Conservation (phyloP, 495 filamentous ascomycete species). For the Penicillium robsamsonii region DNA sequence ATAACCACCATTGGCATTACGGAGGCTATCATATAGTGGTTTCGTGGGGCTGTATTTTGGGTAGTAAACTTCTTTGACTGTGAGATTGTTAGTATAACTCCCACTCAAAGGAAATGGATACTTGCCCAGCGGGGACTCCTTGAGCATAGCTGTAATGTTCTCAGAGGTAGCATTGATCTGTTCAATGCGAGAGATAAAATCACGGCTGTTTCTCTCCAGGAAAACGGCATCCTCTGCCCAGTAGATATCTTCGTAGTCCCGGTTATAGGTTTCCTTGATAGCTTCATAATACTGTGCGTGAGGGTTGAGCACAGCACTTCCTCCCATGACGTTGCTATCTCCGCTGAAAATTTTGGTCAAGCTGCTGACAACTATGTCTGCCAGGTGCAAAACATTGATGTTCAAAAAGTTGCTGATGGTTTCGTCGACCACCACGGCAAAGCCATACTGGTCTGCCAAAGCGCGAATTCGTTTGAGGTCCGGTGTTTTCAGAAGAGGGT, state of each 20-base stretch:
- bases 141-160: slow-evolving; percentile 69
- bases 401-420: slow-evolving; percentile 96
- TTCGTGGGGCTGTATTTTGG: slow-evolving; percentile 73
- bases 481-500: slow-evolving; percentile 82
- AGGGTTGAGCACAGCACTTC: slow-evolving; percentile 83
- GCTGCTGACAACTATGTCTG: slow-evolving; percentile 89
- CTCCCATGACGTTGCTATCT: slow-evolving; percentile 97
- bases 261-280: slow-evolving; percentile 59
- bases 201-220: slow-evolving; percentile 92
- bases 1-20: slow-evolving; percentile 76
- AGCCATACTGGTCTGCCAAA: slow-evolving; percentile 81
- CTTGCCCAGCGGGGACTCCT: slow-evolving; percentile 51
- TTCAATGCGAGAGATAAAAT: slow-evolving; percentile 80
- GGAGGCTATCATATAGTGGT: slow-evolving; percentile 72
- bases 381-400: slow-evolving; percentile 83
- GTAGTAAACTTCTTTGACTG: slow-evolving; percentile 82
- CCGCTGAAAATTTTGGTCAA: slow-evolving; percentile 97
- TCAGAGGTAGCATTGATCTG: slow-evolving; percentile 86
- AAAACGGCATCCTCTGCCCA: slow-evolving; percentile 94
- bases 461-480: slow-evolving; percentile 75
- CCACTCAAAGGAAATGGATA: not conserved
- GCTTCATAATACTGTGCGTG: slow-evolving; percentile 64
- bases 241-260: slow-evolving; percentile 80
- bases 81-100: slow-evolving; percentile 8
- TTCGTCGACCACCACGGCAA: slow-evolving; percentile 90